A percentile compares a stretch with the other conserved stretches of the same genome.
These are phyloP conservation scores for Serendipita indica DNA, from an alignment of 768 basidiomycete genomes.

Conservation along the genomic window DNA sequence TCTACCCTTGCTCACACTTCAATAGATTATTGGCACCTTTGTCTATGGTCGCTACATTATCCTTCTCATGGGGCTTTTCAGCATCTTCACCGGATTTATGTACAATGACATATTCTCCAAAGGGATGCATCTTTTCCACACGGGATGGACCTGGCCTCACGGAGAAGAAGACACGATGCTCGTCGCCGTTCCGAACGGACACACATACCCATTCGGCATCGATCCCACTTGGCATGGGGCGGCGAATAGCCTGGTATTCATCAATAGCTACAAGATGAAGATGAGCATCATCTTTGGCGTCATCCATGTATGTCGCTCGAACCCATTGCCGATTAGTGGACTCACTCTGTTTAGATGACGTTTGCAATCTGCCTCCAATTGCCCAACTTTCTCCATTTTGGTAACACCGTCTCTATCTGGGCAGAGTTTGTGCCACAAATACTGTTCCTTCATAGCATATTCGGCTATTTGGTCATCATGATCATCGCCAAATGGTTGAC, in stretches of 20 bases:
- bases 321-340: constrained; percentile 5
- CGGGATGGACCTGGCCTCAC: constrained; percentile 68
- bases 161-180: constrained; percentile 34
- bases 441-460: constrained; percentile 94
- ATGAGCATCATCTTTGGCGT: constrained; percentile 95
- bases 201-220: constrained; percentile 82
- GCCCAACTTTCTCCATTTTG: constrained; percentile 90
- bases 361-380: constrained; percentile 94
- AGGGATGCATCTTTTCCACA: constrained; percentile 70
- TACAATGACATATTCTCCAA: constrained; percentile 99
- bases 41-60: constrained; percentile 99
- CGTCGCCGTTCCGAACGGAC: constrained; percentile 41
- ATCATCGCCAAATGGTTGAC: constrained; percentile 96
- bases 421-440: constrained; percentile 96
- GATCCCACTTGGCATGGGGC: constrained; percentile 93
- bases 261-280: constrained; percentile 99
- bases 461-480: constrained; percentile 87
- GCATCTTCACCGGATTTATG: constrained; percentile 89
- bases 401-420: constrained; percentile 71
- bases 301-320: constrained; percentile 55
- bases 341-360: constrained; percentile 80
- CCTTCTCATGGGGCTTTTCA: constrained; percentile 93
- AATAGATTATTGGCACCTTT: constrained; percentile 70
- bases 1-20: background rate
- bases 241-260: constrained; percentile 82